Conservation (phyloP, 768 basidiomycete species). For the Dacryopinax primogenitus region DNA sequence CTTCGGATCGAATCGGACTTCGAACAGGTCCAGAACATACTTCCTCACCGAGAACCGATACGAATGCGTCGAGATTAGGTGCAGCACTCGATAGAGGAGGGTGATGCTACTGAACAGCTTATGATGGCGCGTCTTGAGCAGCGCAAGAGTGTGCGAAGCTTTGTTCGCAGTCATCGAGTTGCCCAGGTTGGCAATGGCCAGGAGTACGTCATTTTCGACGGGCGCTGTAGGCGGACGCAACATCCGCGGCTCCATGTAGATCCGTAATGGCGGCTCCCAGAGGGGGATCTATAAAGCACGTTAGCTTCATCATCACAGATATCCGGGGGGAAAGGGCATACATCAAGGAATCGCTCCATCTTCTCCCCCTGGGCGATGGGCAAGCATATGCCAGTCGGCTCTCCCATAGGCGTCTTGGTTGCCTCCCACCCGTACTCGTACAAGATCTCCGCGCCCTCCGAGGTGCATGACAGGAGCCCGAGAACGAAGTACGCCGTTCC, state of each 20-base stretch:
- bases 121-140: conserved; percentile 66
- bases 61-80: conserved; percentile 75
- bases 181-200: conserved; percentile 82
- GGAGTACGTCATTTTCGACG: conserved; percentile 69
- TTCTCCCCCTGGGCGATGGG: conserved; percentile 42
- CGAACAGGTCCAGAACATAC: conserved; percentile 88
- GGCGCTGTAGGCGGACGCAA: conserved; percentile 54
- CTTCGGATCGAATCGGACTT: conserved; percentile 53
- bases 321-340: conserved; percentile 29
- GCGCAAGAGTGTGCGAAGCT: conserved; percentile 78
- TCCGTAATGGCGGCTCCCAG: conserved; percentile 38
- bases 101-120: conserved; percentile 62
- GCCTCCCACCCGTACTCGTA: conserved; percentile 92
- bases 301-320: conserved; percentile 1
- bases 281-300: conserved; percentile 46
- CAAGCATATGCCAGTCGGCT: conserved; percentile 82
- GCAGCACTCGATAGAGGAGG: conserved; percentile 73
- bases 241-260: conserved; percentile 16
- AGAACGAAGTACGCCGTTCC: conserved; percentile 96
- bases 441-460: conserved; percentile 82
- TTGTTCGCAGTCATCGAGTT: conserved; percentile 94
- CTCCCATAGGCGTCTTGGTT: conserved; percentile 69
- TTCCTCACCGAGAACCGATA: conserved; percentile 85
- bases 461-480: conserved; percentile 81
- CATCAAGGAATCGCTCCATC: conserved; percentile 63